Evolutionary conservation across 2,329 filamentous ascomycete genomes (phyloP).

Genomic region (Trichophyton simii): DNA sequence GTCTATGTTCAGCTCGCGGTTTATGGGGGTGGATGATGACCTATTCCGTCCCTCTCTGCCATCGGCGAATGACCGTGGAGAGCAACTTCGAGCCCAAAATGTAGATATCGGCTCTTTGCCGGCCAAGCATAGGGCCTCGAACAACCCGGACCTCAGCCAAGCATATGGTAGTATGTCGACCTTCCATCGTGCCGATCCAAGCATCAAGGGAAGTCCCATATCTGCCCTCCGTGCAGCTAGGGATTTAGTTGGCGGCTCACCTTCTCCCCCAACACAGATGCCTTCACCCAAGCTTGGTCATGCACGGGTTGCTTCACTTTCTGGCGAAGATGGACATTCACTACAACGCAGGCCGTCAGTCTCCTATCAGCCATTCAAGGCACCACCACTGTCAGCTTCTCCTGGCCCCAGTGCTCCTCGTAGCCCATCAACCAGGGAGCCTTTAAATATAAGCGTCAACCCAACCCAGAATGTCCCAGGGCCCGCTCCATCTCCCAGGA

Average conservation of each 20-base stretch:
- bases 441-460: background rate
- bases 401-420: conserved; percentile 41
- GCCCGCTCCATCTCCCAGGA: conserved; percentile 24
- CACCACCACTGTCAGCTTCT: conserved; percentile 83
- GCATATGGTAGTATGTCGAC: conserved; percentile 84
- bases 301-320: conserved; percentile 39
- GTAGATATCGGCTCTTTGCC: conserved; percentile 64
- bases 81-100: conserved; percentile 13
- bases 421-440: conserved; percentile 17
- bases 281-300: conserved; percentile 33
- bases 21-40: conserved; percentile 81
- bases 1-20: conserved; percentile 77
- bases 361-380: conserved; percentile 92
- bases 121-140: conserved; percentile 40
- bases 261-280: conserved; percentile 38
- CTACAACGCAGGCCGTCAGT: conserved; percentile 60
- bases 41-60: conserved; percentile 70
- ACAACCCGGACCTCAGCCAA: conserved; percentile 53
- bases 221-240: conserved; percentile 64
- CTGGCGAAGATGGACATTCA: conserved; percentile 39
- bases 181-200: conserved; percentile 65
- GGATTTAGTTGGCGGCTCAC: conserved; percentile 37
- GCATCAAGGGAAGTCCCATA: conserved; percentile 71
- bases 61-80: conserved; percentile 27
- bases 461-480: conserved; percentile 22